Percentiles rank a stretch among this genome's conserved stretches.
Evolutionary conservation across 441 rosid genomes (phyloP).

Genomic region (Erodium texanum): DNA sequence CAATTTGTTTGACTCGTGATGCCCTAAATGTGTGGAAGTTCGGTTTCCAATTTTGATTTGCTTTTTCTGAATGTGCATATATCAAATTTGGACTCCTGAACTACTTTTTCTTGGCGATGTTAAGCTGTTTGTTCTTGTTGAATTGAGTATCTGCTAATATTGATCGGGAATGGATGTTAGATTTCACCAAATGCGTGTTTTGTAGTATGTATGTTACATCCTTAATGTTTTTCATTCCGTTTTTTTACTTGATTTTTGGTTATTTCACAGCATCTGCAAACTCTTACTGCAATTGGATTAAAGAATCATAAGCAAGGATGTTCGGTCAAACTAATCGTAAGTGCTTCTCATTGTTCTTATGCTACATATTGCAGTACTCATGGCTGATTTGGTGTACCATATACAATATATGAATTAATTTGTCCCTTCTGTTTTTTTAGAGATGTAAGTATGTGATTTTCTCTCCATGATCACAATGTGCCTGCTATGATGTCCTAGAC

Average conservation of each 20-base stretch:
- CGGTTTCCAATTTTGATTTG: neutral
- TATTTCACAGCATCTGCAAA: neutral
- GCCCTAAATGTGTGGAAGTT: neutral
- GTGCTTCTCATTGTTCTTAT: neutral
- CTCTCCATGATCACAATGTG: neutral
- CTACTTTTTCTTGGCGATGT: neutral
- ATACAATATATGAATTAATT: neutral
- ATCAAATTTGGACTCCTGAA: neutral
- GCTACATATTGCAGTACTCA: no score
- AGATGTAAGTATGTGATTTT: neutral
- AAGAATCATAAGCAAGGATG: neutral
- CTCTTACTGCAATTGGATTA: neutral
- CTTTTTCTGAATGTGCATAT: neutral
- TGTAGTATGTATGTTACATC: neutral
- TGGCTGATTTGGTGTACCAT: no score
- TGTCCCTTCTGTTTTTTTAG: neutral
- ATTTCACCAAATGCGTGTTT: neutral
- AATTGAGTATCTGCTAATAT: neutral
- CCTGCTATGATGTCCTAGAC: neutral
- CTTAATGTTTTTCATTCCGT: neutral
- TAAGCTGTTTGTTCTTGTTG: neutral
- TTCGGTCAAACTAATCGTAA: constrained; percentile 2
- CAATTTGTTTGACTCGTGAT: neutral
- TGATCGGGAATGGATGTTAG: neutral
- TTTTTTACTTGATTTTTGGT: neutral